Conservation (phyloP, 805 yeast species). For the Ogataea chonburiensis region DNA sequence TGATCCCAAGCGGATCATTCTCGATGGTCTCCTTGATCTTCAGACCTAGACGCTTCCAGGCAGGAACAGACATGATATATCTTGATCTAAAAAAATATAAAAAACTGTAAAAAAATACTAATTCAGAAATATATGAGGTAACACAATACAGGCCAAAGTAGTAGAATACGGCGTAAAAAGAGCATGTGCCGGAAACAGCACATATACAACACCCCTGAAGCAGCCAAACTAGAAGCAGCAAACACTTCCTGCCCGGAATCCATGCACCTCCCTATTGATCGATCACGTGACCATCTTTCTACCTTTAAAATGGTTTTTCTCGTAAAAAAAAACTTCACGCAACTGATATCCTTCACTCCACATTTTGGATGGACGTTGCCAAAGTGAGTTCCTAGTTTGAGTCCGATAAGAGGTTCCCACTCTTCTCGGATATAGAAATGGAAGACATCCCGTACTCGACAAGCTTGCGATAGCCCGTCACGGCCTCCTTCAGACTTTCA, state of each 20-base stretch:
- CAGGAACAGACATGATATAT: conserved; percentile 55
- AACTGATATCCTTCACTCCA: conserved; percentile 12
- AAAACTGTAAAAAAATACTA: conserved; percentile 1
- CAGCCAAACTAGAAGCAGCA: too few species aligned
- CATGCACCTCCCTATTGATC: too few species aligned
- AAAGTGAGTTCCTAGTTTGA: conserved; percentile 31
- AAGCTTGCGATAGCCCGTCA: conserved; percentile 51
- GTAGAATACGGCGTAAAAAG: too few species aligned
- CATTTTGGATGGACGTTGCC: conserved; percentile 21
- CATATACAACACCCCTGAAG: too few species aligned
- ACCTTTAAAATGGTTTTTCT: too few species aligned
- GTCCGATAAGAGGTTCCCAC: conserved; percentile 28
- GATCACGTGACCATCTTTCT: too few species aligned
- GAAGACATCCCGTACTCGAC: conserved; percentile 30
- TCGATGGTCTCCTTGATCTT: conserved; percentile 49
- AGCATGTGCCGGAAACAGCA: too few species aligned
- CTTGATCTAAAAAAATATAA: conserved; percentile 3
- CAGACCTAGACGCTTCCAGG: conserved; percentile 80
- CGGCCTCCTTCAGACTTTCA: conserved; percentile 46
- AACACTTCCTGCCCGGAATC: too few species aligned
- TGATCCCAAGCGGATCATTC: conserved; percentile 44
- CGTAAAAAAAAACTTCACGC: conserved; percentile 4
- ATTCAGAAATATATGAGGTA: not conserved
- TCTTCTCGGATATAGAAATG: conserved; percentile 33
- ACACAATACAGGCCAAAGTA: too few species aligned